Conservation (phyloP, 2,329 filamentous ascomycete species). For the Talaromyces amestolkiae region DNA sequence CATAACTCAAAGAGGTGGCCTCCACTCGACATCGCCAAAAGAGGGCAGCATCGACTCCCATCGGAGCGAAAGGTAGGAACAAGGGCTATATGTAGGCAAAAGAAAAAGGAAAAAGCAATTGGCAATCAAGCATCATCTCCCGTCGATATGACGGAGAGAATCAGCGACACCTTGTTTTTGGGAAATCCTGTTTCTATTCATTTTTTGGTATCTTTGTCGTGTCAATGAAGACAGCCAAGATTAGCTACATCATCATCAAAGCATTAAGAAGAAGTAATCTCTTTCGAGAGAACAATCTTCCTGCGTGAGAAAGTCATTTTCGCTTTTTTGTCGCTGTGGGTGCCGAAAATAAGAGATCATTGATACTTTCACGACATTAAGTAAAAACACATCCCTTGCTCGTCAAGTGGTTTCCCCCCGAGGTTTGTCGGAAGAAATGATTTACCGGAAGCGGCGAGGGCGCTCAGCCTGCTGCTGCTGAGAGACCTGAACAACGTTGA, state of each 20-base stretch:
- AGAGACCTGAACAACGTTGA: constrained; percentile 88
- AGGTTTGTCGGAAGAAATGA: neutral
- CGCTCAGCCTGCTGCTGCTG: constrained; percentile 86
- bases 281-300: neutral
- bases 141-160: constrained; percentile 51
- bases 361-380: neutral
- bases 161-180: constrained; percentile 83
- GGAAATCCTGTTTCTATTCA: constrained; percentile 38
- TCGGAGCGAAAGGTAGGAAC: neutral
- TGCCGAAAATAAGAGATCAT: neutral
- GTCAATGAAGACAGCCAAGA: constrained; percentile 25
- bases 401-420: neutral
- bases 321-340: neutral
- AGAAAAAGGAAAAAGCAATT: constrained; percentile 40
- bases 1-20: neutral
- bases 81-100: neutral
- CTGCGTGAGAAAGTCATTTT: constrained; percentile 5
- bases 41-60: neutral
- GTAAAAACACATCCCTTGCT: neutral
- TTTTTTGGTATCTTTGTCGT: constrained; percentile 33
- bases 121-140: constrained; percentile 92
- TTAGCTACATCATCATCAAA: constrained; percentile 17
- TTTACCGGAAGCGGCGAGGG: constrained; percentile 66
- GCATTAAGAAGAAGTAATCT: neutral
- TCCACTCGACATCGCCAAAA: neutral